Conservation (phyloP, 345 rosid species). For the Nephelium lappaceum region DNA sequence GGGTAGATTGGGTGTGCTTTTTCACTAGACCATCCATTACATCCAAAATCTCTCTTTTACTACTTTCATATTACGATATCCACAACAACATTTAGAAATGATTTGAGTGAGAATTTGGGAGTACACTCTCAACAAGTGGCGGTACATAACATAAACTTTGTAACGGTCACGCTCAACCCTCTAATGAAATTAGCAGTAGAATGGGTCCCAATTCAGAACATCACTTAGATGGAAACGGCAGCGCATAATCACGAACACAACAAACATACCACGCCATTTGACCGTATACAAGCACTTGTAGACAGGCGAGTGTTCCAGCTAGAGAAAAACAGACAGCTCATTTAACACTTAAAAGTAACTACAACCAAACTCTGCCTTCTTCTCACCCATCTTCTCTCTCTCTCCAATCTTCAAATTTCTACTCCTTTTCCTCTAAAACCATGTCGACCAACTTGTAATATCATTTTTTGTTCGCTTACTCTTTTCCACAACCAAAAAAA, state of each 20-base stretch:
- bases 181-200: no score
- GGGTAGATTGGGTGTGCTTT: no score
- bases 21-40: no score
- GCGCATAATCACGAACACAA: not conserved
- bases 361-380: not conserved
- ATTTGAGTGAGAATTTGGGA: no score
- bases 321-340: constrained; percentile 21
- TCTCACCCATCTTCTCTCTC: not conserved
- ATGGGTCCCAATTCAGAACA: no score
- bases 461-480: not conserved
- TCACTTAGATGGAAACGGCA: no score
- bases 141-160: no score
- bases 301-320: not conserved
- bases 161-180: no score
- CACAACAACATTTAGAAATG: no score
- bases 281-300: constrained; percentile 5
- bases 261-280: constrained; percentile 4
- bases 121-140: no score
- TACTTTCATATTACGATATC: no score
- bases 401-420: not conserved
- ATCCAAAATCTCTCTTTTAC: no score
- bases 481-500: not conserved
- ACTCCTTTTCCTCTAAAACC: not conserved
- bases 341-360: not conserved
- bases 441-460: not conserved